Conservation (phyloP, 768 basidiomycete genomes). For the Kwoniella botswanensis region DNA sequence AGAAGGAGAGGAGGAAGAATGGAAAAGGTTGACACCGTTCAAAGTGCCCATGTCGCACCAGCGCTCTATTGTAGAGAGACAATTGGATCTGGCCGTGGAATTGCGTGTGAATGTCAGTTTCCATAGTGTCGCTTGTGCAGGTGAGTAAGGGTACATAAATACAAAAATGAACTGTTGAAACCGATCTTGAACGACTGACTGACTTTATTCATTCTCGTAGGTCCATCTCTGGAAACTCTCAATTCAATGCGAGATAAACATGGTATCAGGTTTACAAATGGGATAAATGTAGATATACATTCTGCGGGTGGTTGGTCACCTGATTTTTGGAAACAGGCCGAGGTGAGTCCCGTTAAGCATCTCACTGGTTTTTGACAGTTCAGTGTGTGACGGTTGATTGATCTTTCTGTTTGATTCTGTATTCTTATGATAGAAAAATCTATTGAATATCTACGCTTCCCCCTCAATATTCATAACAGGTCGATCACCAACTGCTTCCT, state of each 20-base stretch:
- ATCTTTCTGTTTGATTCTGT: too few relatives aligned
- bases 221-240: conserved; percentile 71
- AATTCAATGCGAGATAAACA: conserved; percentile 67
- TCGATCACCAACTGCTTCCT: conserved; percentile 68
- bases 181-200: too few relatives aligned
- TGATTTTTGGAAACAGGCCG: conserved; percentile 73
- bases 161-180: too few relatives aligned
- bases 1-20: conserved; percentile 71
- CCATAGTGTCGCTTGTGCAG: conserved; percentile 62
- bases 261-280: conserved; percentile 64
- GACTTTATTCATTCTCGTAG: conserved; percentile 41
- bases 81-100: conserved; percentile 83
- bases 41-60: conserved; percentile 81
- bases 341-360: too few relatives aligned
- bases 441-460: conserved; percentile 82
- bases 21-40: conserved; percentile 79
- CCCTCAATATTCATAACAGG: conserved; percentile 84
- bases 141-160: conserved; percentile 8
- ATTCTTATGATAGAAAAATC: conserved; percentile 63
- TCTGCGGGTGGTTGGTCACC: conserved; percentile 79
- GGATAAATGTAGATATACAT: conserved; percentile 85
- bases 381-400: too few relatives aligned
- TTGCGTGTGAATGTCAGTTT: conserved; percentile 77
- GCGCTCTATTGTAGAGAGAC: conserved; percentile 75
- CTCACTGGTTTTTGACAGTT: too few relatives aligned